These are phyloP conservation scores for Boechera divaricarpa DNA, from an alignment of 345 rosid genomes.

Conservation along the genomic window DNA sequence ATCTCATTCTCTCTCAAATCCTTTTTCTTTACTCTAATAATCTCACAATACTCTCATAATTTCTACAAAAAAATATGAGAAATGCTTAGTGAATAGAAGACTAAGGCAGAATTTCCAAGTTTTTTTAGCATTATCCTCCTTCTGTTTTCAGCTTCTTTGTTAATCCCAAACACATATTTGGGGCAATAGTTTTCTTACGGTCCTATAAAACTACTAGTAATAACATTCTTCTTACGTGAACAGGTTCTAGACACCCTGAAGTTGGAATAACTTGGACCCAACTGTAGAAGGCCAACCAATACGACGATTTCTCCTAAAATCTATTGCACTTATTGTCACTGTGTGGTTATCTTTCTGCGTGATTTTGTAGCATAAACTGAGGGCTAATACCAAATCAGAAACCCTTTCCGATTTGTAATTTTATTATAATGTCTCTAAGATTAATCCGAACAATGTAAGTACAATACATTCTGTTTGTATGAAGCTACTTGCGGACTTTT, in stretches of 20 bases:
- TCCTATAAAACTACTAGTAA: constrained; percentile 2
- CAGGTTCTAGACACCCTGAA: constrained; percentile 36
- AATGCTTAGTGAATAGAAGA: constrained; percentile 9
- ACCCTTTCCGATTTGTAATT: constrained; percentile 29
- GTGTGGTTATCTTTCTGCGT: constrained; percentile 7
- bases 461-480: constrained; percentile 23
- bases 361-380: constrained; percentile 31
- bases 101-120: constrained; percentile 15
- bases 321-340: constrained; percentile 19
- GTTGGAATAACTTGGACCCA: constrained; percentile 16
- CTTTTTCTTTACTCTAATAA: no score
- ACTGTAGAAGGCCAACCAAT: constrained; percentile 24
- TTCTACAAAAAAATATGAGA: neutral
- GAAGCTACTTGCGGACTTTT: neutral
- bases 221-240: neutral
- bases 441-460: constrained; percentile 12
- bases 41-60: no score
- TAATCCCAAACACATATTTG: neutral
- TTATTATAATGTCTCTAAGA: constrained; percentile 12
- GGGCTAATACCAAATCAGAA: constrained; percentile 34
- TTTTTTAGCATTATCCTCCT: constrained; percentile 18
- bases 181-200: neutral
- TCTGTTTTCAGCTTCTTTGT: neutral
- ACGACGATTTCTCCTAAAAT: constrained; percentile 3
- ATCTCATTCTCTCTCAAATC: no score